Base-by-base conservation (phyloP, 768 basidiomycete genomes). In the Epithele typhae region DNA sequence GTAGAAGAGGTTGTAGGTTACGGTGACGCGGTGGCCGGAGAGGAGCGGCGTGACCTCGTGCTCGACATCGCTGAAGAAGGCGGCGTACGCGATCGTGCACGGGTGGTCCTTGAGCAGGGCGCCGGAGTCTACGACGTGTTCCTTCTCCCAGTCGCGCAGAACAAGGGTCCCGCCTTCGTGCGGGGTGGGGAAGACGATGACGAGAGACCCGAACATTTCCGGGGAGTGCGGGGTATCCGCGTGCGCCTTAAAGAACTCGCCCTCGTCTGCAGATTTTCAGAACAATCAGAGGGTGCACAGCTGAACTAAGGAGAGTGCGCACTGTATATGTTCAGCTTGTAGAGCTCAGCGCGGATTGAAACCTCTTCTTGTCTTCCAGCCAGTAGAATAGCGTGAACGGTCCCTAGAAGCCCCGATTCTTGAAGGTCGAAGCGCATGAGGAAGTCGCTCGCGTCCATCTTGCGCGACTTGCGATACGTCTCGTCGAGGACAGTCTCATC, bases 271-370 rank as follows among this genome's bases (percentile, higher is more conserved):
- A 14, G 11, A 12, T n/a, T n/a, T n/a, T n/a, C n/a, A n/a, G n/a
- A 37, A 10, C 15, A 37, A 3, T 3, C n/a, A n/a, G n/a, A n/a
- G n/a, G n/a, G n/a, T n/a, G n/a, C n/a, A n/a, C n/a, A n/a, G n/a
- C n/a, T n/a, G n/a, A n/a, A n/a, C n/a, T n/a, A n/a, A n/a, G n/a
- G n/a, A n/a, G n/a, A n/a, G n/a, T 30, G 54, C 55, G 9, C 45
- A 73, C 75, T 67, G 42, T 76, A 74, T 1, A 76, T 67, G 37
- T 75, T 73, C 42, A 76, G 56, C 49, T 77, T 75, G 56, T 73
- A 73, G 6, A 74, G 49, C 49, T 75, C 70, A 0, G 59, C 53
- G 9, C 36, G 49, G 23, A 74, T 56, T 64, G 37, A 6, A 12
- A 21, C 23, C 24, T 6, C 18, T n/a, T 14, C 23, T 23, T 25